Percentiles rank a stretch among this genome's conserved stretches.
These are phyloP conservation scores for Populus tremula DNA, from an alignment of 345 rosid species.

Conservation along the genomic window DNA sequence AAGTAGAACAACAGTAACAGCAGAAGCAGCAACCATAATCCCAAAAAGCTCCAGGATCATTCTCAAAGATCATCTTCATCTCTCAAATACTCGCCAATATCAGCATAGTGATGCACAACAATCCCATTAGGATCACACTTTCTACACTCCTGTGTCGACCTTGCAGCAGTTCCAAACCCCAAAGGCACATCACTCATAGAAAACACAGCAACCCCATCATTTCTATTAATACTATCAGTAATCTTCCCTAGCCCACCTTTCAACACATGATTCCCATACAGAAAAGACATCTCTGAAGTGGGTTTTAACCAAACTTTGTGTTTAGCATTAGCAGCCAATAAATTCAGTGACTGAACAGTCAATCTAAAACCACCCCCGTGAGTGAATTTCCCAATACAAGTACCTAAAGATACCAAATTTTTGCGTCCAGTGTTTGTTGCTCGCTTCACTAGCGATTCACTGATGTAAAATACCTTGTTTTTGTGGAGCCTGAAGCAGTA, in stretches of 20 bases:
- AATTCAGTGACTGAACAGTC: constrained; percentile 55
- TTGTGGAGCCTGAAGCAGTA: constrained; percentile 92
- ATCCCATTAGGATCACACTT: constrained; percentile 83
- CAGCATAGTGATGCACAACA: constrained; percentile 79
- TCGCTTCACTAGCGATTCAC: constrained; percentile 75
- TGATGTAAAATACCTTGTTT: constrained; percentile 71
- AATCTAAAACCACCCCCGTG: constrained; percentile 74
- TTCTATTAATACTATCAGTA: constrained; percentile 68
- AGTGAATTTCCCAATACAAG: constrained; percentile 83
- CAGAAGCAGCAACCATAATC: neutral
- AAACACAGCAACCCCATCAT: constrained; percentile 86
- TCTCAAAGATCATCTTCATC: constrained; percentile 82
- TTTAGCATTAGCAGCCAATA: constrained; percentile 71
- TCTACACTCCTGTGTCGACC: constrained; percentile 81
- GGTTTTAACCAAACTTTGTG: constrained; percentile 96
- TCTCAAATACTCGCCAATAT: constrained; percentile 86
- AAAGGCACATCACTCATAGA: constrained; percentile 85
- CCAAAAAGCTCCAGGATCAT: neutral
- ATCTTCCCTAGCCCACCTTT: constrained; percentile 90
- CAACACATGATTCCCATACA: constrained; percentile 85
- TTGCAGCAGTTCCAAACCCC: constrained; percentile 80
- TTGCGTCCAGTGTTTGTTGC: constrained; percentile 71
- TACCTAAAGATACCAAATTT: constrained; percentile 63
- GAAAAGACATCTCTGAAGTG: constrained; percentile 89
- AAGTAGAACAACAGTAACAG: neutral